Evolutionary conservation across 139 green algal species (phyloP).

Genomic region (Diplosphaera chodatii): DNA sequence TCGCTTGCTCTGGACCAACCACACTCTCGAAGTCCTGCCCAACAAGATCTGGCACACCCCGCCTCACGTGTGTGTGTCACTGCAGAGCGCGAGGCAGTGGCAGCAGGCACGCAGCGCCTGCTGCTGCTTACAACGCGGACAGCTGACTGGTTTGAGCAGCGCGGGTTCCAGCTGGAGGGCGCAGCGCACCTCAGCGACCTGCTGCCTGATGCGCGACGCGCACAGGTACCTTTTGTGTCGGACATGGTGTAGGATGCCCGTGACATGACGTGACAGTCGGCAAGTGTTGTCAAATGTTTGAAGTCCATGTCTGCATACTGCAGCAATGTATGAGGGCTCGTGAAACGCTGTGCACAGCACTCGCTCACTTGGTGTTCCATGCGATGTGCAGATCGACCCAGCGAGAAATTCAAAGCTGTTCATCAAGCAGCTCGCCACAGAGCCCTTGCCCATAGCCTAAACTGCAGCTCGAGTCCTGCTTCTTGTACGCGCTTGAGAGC

Average conservation of each 20-base stretch:
- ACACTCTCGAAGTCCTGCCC: too few species aligned
- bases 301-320: too few species aligned
- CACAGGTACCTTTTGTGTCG: too few species aligned
- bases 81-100: conserved; percentile 37
- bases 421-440: conserved; percentile 4
- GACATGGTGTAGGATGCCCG: too few species aligned
- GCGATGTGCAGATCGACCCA: conserved; percentile 6
- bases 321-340: background rate
- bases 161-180: conserved; percentile 42
- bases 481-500: too few species aligned
- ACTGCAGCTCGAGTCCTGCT: too few species aligned
- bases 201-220: conserved; percentile 15
- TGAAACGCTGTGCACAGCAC: background rate
- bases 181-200: conserved; percentile 5
- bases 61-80: too few species aligned
- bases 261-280: too few species aligned
- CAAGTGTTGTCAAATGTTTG: too few species aligned
- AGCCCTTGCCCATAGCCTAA: too few species aligned
- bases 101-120: conserved; percentile 45
- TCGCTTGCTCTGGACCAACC: too few species aligned
- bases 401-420: conserved; percentile 13
- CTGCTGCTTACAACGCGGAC: conserved; percentile 78
- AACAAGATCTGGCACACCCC: too few species aligned
- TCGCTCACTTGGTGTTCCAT: background rate
- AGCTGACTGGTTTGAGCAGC: conserved; percentile 84